Evolutionary conservation across 176 grass and related monocot species (phyloP).

Genomic region (Phoenix roebelenii): DNA sequence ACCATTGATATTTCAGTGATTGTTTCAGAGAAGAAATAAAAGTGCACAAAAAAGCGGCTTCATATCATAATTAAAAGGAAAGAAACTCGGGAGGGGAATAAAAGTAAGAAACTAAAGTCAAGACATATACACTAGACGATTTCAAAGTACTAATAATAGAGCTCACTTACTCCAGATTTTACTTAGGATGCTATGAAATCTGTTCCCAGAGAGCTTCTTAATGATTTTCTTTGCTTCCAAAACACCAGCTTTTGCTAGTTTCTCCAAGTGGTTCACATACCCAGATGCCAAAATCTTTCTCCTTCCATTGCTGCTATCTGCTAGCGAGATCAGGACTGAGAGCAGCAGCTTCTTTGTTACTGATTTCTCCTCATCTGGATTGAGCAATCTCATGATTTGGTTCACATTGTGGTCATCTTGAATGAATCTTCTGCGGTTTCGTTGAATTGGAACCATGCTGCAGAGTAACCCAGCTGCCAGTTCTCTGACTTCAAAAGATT

Average conservation of each 20-base stretch:
- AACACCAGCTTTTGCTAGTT: conserved; percentile 43
- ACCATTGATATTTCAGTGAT: too few relatives aligned
- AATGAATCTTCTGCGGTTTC: conserved; percentile 52
- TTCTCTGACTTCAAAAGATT: conserved; percentile 51
- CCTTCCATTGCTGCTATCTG: conserved; percentile 63
- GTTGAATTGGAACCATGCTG: conserved; percentile 35
- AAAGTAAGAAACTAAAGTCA: not conserved
- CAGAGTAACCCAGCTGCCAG: conserved; percentile 52
- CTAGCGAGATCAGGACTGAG: conserved; percentile 39
- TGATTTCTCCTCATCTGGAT: conserved; percentile 45
- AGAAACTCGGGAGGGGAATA: not conserved
- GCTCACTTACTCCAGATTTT: conserved; percentile 72
- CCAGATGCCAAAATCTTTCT: conserved; percentile 72
- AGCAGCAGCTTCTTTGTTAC: conserved; percentile 48
- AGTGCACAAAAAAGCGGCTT: not conserved
- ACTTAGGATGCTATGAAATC: conserved; percentile 48
- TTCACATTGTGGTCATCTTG: conserved; percentile 49
- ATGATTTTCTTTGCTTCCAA: conserved; percentile 63
- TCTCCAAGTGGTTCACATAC: conserved; percentile 46
- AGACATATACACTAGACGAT: not conserved
- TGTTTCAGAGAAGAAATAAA: too few relatives aligned
- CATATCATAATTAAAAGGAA: not conserved
- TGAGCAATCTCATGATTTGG: conserved; percentile 51
- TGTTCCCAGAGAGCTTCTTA: conserved; percentile 66
- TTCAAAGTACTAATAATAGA: conserved; percentile 1